Evolutionary conservation across 2,329 filamentous ascomycete genomes (phyloP), one percentile per base, ranked within the genome.

Genomic region (Colletotrichum eleusines): DNA sequence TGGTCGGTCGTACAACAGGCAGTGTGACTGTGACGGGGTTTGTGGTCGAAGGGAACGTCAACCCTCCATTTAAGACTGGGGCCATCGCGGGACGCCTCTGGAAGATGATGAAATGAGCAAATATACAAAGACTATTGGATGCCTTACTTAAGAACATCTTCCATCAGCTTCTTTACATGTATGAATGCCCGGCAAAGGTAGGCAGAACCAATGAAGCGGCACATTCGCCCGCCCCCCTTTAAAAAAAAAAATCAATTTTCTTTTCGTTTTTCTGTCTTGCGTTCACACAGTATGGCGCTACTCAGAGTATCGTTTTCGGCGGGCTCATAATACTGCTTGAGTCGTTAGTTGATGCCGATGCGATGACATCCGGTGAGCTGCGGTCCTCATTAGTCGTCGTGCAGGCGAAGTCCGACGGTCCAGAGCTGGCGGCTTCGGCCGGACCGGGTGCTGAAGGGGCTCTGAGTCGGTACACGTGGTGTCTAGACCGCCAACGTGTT

Each of bases 371-470:
- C 20, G 40, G 55, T 26, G 38, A 14, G 38, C 38, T 16, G 48
- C 1, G n/a, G 31, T 20, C 6, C 23, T 16, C 14, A 35, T 55
- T 66, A 35, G 63, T 57, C 63, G 48, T 69, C 63, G 40, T 50
- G 31, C 23, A n/a, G 38, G 14, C 38, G 40, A 48, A 48, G 55
- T 55, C 62, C 62, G 55, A 42, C 48, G n/a, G 23, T 60, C 31
- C 40, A 61, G 66, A 69, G 40, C 54, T 46, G 38, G 11, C 44
- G 66, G 53, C 5, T 26, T 31, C 55, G 66, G 54, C 55, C 67
- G 63, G 67, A 54, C 38, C 46, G 63, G 62, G 35, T 48, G 20
- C 20, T 33, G 31, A n/a, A 23, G 18, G 23, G 38, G 55, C 35
- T 18, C 23, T n/a, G 11, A 31, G 26, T 16, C 26, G 18, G 23